Conservation (phyloP, 148 eudicot species). For the Chenopodium quinoa region DNA sequence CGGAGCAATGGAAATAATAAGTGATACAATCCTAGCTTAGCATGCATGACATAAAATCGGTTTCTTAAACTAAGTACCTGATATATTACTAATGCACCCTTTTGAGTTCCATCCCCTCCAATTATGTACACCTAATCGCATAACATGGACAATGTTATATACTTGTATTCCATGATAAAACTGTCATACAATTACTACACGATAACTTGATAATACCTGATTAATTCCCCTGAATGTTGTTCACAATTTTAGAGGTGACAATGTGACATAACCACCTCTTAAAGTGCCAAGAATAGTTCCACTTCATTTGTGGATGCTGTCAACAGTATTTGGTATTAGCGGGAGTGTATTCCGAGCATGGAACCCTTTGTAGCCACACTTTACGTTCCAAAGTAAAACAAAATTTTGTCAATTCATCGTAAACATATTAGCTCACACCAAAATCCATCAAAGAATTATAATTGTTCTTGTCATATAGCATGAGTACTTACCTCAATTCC, state of each 20-base stretch:
- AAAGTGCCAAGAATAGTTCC: slow-evolving; percentile 85
- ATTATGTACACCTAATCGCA: slow-evolving; percentile 72
- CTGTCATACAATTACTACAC: not conserved
- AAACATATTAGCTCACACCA: not conserved
- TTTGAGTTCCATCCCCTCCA: slow-evolving; percentile 96
- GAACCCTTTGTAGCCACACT: slow-evolving; percentile 94
- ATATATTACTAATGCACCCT: slow-evolving; percentile 72
- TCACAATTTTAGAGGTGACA: slow-evolving; percentile 71
- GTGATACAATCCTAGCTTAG: not conserved
- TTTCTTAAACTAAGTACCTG: slow-evolving; percentile 43
- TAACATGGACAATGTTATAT: not conserved
- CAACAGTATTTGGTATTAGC: slow-evolving; percentile 72
- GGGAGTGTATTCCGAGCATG: slow-evolving; percentile 65
- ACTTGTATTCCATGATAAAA: not conserved
- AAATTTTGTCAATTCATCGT: not conserved
- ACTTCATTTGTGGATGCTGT: slow-evolving; percentile 81
- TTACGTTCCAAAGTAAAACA: slow-evolving; percentile 1
- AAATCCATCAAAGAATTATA: not conserved
- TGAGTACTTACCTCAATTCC: slow-evolving; percentile 67
- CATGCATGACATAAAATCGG: not conserved
- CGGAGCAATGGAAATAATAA: not conserved
- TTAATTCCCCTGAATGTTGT: slow-evolving; percentile 82
- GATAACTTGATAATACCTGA: slow-evolving; percentile 44
- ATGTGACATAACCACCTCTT: slow-evolving; percentile 59
- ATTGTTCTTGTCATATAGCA: not conserved